Percentiles rank a stretch among this genome's conserved stretches.
phyloP scores from a whole-genome alignment of 2,329 filamentous ascomycete species.

The Cordyceps cateniannulata region DNA sequence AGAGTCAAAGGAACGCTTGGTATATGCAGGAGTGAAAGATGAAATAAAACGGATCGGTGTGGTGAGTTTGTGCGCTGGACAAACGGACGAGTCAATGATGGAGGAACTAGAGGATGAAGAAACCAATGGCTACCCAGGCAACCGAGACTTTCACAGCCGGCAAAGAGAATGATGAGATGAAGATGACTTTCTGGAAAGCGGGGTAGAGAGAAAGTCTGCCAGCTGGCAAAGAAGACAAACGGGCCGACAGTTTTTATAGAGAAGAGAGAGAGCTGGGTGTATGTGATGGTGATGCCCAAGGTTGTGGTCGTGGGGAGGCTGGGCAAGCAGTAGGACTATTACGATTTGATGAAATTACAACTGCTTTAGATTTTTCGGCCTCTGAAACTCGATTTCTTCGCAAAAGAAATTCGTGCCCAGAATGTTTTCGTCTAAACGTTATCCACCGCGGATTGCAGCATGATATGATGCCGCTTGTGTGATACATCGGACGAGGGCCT shows the following conservation, averaged over 20 bases:
- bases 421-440: not conserved
- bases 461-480: not conserved
- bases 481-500: not conserved
- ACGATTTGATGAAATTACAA: not conserved
- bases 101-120: not conserved
- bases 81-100: not conserved
- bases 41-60: not conserved
- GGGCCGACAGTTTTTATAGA: not conserved
- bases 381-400: not conserved
- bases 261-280: not conserved
- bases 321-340: no score
- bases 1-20: not conserved
- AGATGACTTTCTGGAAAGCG: not conserved
- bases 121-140: not conserved
- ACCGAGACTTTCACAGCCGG: not conserved
- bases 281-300: no score
- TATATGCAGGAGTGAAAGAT: not conserved
- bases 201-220: conserved; percentile 4
- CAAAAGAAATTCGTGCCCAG: not conserved
- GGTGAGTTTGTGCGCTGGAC: not conserved
- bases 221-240: conserved; percentile 7
- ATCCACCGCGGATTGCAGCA: not conserved
- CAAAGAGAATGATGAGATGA: not conserved
- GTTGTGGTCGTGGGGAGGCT: no score
- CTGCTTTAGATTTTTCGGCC: not conserved